A percentile compares a stretch with the other conserved stretches of the same genome.
Conservation (phyloP, 163 green algal genomes). For the Volvox carteri region DNA sequence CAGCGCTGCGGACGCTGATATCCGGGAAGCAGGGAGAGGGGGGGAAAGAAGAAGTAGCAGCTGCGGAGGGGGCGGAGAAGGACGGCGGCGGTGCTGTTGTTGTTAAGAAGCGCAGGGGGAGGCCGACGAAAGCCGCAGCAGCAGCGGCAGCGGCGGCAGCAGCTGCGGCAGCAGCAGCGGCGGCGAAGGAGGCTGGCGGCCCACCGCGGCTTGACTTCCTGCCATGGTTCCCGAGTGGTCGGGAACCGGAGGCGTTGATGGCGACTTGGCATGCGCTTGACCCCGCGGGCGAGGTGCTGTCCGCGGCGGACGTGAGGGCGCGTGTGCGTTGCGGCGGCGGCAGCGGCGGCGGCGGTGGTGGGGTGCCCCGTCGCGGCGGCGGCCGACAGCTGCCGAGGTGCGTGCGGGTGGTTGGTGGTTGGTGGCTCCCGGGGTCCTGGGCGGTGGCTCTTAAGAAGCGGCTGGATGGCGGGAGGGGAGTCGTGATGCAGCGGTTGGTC, state of each 20-base stretch:
- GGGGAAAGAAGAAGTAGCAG: too few species aligned
- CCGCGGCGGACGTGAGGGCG: neutral
- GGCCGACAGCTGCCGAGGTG: constrained; percentile 21
- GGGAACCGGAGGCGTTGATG: constrained; percentile 7
- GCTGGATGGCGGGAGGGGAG: too few species aligned
- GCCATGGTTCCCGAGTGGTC: neutral
- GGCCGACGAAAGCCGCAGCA: too few species aligned
- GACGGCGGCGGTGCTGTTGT: too few species aligned
- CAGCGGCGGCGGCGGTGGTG: neutral
- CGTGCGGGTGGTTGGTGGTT: neutral
- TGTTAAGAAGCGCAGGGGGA: too few species aligned
- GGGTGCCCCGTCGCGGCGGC: neutral
- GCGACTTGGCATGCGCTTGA: constrained; percentile 20
- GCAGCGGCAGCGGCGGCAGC: neutral
- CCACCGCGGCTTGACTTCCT: constrained; percentile 8
- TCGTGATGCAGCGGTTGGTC: too few species aligned
- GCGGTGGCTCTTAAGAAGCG: too few species aligned
- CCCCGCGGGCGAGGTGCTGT: neutral
- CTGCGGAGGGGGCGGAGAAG: too few species aligned
- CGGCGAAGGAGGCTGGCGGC: neutral
- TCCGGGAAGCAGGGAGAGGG: too few species aligned
- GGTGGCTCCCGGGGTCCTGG: too few species aligned
- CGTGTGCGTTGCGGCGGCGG: neutral
- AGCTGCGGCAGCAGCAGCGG: neutral
- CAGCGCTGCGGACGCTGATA: too few species aligned